Evolutionary conservation across 495 filamentous ascomycete species (phyloP), one percentile per base, ranked within the genome.

Genomic region (Massariosphaeria phaeospora): DNA sequence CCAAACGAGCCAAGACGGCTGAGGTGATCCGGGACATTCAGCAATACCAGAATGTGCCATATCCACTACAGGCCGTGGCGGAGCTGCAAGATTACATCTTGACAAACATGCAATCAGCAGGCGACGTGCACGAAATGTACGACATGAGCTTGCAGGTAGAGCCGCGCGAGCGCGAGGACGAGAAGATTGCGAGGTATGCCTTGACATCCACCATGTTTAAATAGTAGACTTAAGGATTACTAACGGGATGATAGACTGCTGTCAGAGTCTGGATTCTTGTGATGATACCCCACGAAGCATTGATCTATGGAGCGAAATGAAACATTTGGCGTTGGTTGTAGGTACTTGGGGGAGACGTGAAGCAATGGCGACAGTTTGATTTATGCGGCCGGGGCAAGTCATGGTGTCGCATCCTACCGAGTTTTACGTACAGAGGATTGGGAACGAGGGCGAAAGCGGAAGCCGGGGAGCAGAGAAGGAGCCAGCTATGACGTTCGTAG

Each of bases 51-150:
- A 96, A 95, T 61, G 87, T 93, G 15, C 89, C 89, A 23, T 98
- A 98, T 64, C 83, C 88, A 5, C 76, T 98, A 33, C 84, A 89
- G 68, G 79, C 90, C 0, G 90, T 98, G 8, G 79, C 82, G 13
- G 93, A 97, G 68, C 78, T 98, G 61, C 94, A 97, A 69, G 91
- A 97, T 59, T 97, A 96, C 72, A 96, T 98, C 51, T 75, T 96
- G 52, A 87, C 82, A 65, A 96, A 95, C 69, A 91, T 98, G 81
- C 84, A 91, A 72, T 81, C 81, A 9, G 93, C 93, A 1, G 86
- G 87, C 36, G 94, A 97, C 67, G 91, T 98, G 55, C 90, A 96
- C 70, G 90, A 97, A 75, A 96, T 97, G 94, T 98, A 96, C 72
- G 89, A 97, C 66, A 86, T 86, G 73, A 95, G 88, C 67, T 76